A percentile compares a stretch with the other conserved stretches of the same genome.
Evolutionary conservation across 176 grass and related monocot species (phyloP).

Genomic region (Ensete ventricosum): DNA sequence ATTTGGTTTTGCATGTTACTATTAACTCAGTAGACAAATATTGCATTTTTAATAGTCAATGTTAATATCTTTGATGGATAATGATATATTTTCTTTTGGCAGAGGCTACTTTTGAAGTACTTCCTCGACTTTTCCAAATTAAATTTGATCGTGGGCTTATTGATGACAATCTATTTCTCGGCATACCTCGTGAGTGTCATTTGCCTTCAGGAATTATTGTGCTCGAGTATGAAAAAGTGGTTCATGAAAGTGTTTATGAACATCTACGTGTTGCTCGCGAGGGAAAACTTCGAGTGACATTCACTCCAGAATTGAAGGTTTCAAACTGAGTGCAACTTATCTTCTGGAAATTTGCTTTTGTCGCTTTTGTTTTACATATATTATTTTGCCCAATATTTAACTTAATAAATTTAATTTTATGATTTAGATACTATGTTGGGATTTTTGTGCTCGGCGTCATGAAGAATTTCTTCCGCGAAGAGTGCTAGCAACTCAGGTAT

Average conservation of each 20-base stretch:
- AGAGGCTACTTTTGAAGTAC: slow-evolving; percentile 75
- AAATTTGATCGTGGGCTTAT: slow-evolving; percentile 78
- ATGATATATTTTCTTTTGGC: slow-evolving; percentile 16
- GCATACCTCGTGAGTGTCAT: slow-evolving; percentile 58
- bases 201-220: slow-evolving; percentile 66
- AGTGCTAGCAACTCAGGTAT: slow-evolving; percentile 70
- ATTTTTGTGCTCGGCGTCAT: slow-evolving; percentile 72
- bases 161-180: slow-evolving; percentile 65
- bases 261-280: slow-evolving; percentile 65
- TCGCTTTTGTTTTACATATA: slow-evolving; percentile 1
- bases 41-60: background rate
- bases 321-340: slow-evolving; percentile 16
- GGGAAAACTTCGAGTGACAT: slow-evolving; percentile 70
- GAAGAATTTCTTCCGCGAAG: slow-evolving; percentile 74
- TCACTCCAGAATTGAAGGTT: slow-evolving; percentile 86
- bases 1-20: background rate
- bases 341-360: slow-evolving; percentile 2
- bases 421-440: slow-evolving; percentile 77
- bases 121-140: slow-evolving; percentile 85
- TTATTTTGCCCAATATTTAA: background rate
- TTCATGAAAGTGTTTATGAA: slow-evolving; percentile 88
- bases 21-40: background rate
- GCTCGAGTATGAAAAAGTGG: slow-evolving; percentile 69
- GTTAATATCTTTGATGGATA: background rate
- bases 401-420: background rate